Conservation (phyloP, 1,284 basidiomycete genomes). For the Thecaphora thlaspeos region DNA sequence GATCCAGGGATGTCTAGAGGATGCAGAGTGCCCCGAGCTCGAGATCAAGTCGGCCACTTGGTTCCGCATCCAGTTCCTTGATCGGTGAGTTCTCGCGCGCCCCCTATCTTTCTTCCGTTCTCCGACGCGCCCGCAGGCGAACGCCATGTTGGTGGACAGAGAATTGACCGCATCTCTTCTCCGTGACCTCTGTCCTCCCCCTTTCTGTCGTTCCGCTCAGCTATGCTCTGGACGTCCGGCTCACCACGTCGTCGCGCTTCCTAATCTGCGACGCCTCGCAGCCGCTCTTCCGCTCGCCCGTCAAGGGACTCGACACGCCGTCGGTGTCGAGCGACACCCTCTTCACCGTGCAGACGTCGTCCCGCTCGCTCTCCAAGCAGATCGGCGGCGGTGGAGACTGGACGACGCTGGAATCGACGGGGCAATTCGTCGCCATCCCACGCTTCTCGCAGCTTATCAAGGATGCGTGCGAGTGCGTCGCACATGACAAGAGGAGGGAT, state of each 20-base stretch:
- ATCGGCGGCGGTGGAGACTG: neutral
- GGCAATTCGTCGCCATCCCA: neutral
- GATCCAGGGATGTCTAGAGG: conserved; percentile 59
- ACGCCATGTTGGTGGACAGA: too few relatives aligned
- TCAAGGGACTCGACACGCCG: conserved; percentile 2
- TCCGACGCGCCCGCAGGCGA: too few relatives aligned
- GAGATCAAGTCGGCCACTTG: conserved; percentile 75
- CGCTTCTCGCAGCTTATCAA: neutral
- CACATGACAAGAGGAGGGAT: neutral
- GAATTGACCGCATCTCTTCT: too few relatives aligned
- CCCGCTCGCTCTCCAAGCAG: conserved; percentile 1
- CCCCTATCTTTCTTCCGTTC: too few relatives aligned
- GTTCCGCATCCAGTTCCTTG: conserved; percentile 72
- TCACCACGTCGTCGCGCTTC: conserved; percentile 66
- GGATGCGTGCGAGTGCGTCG: too few relatives aligned
- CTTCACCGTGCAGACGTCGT: neutral
- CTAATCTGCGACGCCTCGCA: conserved; percentile 25
- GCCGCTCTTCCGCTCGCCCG: conserved; percentile 17
- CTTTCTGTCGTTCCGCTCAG: conserved; percentile 55
- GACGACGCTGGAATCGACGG: neutral
- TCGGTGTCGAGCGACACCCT: neutral
- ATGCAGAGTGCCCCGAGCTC: conserved; percentile 61
- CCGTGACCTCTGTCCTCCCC: too few relatives aligned
- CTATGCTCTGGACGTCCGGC: conserved; percentile 74
- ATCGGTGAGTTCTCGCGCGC: conserved; percentile 62